These are phyloP conservation scores for Aspergillus vadensis DNA, from an alignment of 2,329 filamentous ascomycete species.

Conservation along the genomic window DNA sequence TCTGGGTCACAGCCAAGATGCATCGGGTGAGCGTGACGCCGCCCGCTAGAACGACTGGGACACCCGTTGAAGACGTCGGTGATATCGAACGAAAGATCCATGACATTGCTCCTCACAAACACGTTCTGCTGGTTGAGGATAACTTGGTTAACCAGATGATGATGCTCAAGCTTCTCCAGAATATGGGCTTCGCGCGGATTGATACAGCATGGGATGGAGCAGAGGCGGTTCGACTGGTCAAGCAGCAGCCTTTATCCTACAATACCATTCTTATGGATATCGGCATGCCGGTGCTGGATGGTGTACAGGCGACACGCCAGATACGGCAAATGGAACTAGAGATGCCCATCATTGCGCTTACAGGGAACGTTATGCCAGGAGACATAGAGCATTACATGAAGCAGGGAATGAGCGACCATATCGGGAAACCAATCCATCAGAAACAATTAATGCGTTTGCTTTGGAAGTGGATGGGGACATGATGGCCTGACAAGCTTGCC, in stretches of 20 bases:
- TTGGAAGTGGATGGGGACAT: slow-evolving; percentile 38
- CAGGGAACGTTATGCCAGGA: slow-evolving; percentile 58
- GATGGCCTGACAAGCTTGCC: neutral
- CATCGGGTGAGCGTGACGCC: slow-evolving; percentile 37
- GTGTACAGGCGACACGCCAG: slow-evolving; percentile 46
- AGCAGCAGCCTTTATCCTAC: slow-evolving; percentile 46
- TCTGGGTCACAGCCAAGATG: slow-evolving; percentile 55
- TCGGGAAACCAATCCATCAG: slow-evolving; percentile 58
- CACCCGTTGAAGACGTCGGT: slow-evolving; percentile 7
- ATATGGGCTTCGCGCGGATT: slow-evolving; percentile 46
- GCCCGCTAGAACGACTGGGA: slow-evolving; percentile 31
- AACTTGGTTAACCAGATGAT: slow-evolving; percentile 48
- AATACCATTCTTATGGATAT: slow-evolving; percentile 52
- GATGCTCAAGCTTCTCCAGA: slow-evolving; percentile 41
- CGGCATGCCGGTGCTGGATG: slow-evolving; percentile 51
- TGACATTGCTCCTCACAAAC: slow-evolving; percentile 44
- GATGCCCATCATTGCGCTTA: slow-evolving; percentile 58
- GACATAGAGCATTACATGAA: slow-evolving; percentile 57
- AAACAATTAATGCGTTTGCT: slow-evolving; percentile 50
- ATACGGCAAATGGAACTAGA: slow-evolving; percentile 44
- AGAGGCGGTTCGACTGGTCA: slow-evolving; percentile 48
- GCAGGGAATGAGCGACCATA: slow-evolving; percentile 59
- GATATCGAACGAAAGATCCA: slow-evolving; percentile 36
- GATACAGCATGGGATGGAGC: slow-evolving; percentile 48
- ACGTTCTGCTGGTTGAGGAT: slow-evolving; percentile 46